These are phyloP conservation scores for Colletotrichum phormii DNA, from an alignment of 2,329 filamentous ascomycete genomes.

Conservation along the genomic window DNA sequence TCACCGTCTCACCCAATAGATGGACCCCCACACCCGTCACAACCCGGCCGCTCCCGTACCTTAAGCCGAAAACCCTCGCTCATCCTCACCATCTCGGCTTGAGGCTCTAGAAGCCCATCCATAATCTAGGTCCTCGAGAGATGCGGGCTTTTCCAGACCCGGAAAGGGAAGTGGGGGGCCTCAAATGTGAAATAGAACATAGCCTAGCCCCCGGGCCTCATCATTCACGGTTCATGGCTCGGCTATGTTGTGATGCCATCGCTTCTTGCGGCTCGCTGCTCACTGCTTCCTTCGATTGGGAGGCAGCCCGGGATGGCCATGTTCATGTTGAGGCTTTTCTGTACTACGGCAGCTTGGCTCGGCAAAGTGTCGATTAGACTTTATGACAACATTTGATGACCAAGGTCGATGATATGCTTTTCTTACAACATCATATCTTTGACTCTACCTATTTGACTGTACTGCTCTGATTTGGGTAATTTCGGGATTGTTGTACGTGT, in stretches of 20 bases:
- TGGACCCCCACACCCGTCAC: neutral
- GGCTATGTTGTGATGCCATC: slow-evolving; percentile 5
- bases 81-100: neutral
- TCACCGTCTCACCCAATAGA: slow-evolving; percentile 5
- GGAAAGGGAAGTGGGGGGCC: neutral
- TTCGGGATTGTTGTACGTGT: too few species aligned
- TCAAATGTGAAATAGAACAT: neutral
- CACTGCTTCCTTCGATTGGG: neutral
- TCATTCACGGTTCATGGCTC: neutral
- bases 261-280: neutral
- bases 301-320: neutral
- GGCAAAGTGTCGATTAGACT: too few species aligned
- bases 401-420: too few species aligned
- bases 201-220: neutral
- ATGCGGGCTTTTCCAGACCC: slow-evolving; percentile 9
- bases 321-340: neutral
- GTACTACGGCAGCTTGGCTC: neutral
- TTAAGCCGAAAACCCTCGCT: slow-evolving; percentile 18
- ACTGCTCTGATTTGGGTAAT: too few species aligned
- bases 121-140: neutral
- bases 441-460: too few species aligned
- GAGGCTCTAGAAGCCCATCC: neutral
- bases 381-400: too few species aligned
- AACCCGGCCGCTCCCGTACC: slow-evolving; percentile 29
- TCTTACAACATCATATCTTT: too few species aligned